Base-by-base conservation (phyloP, 306 rosid genomes). In the Mimosa pudica region DNA sequence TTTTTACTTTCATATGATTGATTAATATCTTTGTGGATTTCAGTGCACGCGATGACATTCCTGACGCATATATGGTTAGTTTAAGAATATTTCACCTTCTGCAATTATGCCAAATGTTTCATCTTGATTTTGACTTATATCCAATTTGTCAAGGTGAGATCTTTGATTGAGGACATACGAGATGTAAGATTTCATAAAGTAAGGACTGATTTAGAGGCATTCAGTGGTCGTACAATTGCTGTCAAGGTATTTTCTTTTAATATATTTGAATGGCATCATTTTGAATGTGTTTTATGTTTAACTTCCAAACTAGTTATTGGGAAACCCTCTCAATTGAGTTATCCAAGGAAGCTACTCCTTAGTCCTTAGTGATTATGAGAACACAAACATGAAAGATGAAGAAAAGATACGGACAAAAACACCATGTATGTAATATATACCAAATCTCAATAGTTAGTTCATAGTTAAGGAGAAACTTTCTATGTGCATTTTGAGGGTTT, bases 101-200 rank as follows among this genome's bases (percentile, higher is more conserved):
- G 54, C 57, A 70, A 68, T 33, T 68, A 45, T 79, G 73, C 58
- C 42, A 33, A 77, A 51, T 70, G 35, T 47, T 72, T 79, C 73
- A 65, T 75, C 41, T 74, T n/a, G 52, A 38, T 62, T 73, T 75
- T 77, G 82, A 80, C 78, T 55, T 73, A 61, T 69, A 62, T 80
- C 30, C 79, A n/a, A 17, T 55, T 75, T 71, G 51, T 83, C 32
- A 62, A 90, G 97, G 97, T 89, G 89, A 90, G 97, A 80, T 91
- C 99, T 82, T 89, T 96, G n/a, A 80, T 93, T 74, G 98, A 93
- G 80, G 99, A 96, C 79, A 93, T 96, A 76, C 88, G 92, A 74
- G 90, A 93, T 84, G 97, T 91, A 63, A 85, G 99, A 88, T 95
- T 95, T 86, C 98, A 91, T 84, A 95, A 95, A 85, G 93, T 93